A percentile compares a stretch with the other conserved stretches of the same genome.
phyloP scores from a whole-genome alignment of 129 eudicot genomes.

The Logfia minima region DNA sequence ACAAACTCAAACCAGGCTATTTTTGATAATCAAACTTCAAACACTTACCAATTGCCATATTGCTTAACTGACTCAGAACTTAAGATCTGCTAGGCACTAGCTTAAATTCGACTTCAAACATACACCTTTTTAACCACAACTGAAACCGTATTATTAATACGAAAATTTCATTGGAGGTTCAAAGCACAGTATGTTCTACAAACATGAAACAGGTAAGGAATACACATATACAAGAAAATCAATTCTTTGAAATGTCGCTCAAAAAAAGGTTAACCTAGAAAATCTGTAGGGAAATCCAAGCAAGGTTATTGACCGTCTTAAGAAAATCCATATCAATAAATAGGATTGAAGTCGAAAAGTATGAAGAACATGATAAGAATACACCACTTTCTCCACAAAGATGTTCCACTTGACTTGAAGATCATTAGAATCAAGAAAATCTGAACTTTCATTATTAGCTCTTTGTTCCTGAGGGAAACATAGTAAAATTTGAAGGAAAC shows the following conservation, averaged over 20 bases:
- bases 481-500: conserved; percentile 22
- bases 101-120: background rate
- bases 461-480: conserved; percentile 28
- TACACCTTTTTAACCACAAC: background rate
- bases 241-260: background rate
- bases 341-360: conserved; percentile 18
- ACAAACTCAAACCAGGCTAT: background rate
- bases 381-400: conserved; percentile 27
- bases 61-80: background rate
- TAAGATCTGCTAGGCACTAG: background rate
- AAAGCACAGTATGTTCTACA: background rate
- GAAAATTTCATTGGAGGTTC: background rate
- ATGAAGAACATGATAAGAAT: conserved; percentile 32
- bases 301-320: conserved; percentile 21
- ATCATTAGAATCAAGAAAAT: conserved; percentile 30
- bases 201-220: background rate
- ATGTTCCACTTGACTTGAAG: conserved; percentile 34
- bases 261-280: background rate
- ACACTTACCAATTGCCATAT: background rate
- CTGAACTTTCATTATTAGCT: conserved; percentile 37
- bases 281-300: background rate
- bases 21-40: background rate
- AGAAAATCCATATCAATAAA: conserved; percentile 19
- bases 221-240: background rate
- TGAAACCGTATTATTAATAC: background rate